Evolutionary conservation across 1,139 yeast species (phyloP).

Genomic region (Pichia sp.): DNA sequence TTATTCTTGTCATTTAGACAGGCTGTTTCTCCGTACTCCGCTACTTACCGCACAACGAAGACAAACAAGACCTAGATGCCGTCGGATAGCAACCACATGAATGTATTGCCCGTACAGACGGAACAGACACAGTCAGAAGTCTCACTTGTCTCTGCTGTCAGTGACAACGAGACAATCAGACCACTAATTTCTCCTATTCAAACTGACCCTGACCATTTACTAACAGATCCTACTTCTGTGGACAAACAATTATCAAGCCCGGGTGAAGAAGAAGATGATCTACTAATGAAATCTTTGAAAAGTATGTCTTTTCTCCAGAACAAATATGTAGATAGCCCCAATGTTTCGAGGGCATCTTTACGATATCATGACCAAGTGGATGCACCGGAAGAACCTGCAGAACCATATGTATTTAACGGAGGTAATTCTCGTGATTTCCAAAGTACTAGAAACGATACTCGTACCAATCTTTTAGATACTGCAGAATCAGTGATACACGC

Average conservation of each 20-base stretch:
- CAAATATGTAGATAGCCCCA: neutral
- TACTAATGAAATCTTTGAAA: conserved; percentile 12
- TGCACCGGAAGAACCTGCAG: neutral
- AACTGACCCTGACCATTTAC: conserved; percentile 11
- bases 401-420: conserved; percentile 10
- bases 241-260: conserved; percentile 7
- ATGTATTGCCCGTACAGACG: neutral
- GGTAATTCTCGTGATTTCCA: conserved; percentile 1
- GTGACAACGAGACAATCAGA: conserved; percentile 8
- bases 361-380: conserved; percentile 11
- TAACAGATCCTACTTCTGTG: conserved; percentile 3
- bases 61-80: neutral
- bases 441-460: conserved; percentile 1
- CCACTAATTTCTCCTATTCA: conserved; percentile 15
- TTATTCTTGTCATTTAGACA: too few relatives aligned
- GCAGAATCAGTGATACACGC: neutral
- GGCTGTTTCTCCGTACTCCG: too few relatives aligned
- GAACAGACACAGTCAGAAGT: conserved; percentile 1
- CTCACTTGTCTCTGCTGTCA: conserved; percentile 1
- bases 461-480: neutral
- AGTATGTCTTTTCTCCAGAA: conserved; percentile 2
- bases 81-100: neutral
- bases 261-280: conserved; percentile 12
- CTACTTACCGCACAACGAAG: neutral
- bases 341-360: neutral